Base-by-base conservation (phyloP, 768 basidiomycete species). In the Auricularia sp. region DNA sequence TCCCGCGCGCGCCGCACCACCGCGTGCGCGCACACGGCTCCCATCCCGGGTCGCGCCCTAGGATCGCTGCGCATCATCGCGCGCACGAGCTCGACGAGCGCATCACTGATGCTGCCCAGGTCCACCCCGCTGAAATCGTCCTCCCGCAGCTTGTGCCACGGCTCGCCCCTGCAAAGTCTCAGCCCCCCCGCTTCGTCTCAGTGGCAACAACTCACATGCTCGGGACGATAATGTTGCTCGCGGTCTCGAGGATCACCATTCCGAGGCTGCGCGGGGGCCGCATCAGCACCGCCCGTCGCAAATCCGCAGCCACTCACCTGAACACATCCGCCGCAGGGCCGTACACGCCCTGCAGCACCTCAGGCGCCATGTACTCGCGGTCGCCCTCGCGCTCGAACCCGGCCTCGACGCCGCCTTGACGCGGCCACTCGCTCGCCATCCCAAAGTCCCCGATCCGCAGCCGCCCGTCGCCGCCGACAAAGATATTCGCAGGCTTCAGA, bases 401-500 rank as follows among this genome's bases (percentile, higher is more conserved):
- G 64, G 72, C 70, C 33, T 72, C 66, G 18, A 76, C 70, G 29
- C 79, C 71, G 18, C 72, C 72, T 0, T 79, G 77, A 44, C 93
- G 79, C 0, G 93, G 93, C 90, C 92, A 95, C 62, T 93, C 70
- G 5, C 92, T 91, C n/a, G 96, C 95, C 87, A 99, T 93, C 8
- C 97, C 97, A 77, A 98, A 98, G 74, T 99, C 97, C 7, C 96
- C 96, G 73, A 99, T 93, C 78, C 93, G 93, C 78, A 99, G 88
- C 56, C 88, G 83, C 1, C 97, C 97, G 53, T 87, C 83, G 7
- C 80, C 80, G 10, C 91, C 93, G 70, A 99, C 81, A 72, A 99
- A 93, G 61, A 99, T 87, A 73, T 99, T 99, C 53, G 93, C 93
- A 12, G 97, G 97, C 78, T 99, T 99, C 68, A 99, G 77, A 77